These are phyloP conservation scores for Sistotremastrum niveocremeum DNA, from an alignment of 768 basidiomycete genomes.

Conservation along the genomic window DNA sequence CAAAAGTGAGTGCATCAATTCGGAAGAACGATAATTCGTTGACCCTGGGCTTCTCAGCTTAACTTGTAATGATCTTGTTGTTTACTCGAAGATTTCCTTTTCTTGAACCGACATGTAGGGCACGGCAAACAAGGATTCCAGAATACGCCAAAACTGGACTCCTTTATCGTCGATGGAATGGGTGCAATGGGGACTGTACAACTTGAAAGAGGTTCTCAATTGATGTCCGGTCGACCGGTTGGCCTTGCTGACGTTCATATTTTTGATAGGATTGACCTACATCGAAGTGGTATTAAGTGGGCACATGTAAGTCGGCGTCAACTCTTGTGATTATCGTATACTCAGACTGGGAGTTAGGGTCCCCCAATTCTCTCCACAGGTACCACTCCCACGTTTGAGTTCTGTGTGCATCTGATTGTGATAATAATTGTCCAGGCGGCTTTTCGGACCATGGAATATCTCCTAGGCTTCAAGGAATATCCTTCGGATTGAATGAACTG, in stretches of 20 bases:
- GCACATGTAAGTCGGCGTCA: slow-evolving; percentile 42
- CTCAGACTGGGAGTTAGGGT: slow-evolving; percentile 25
- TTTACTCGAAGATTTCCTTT: too few species aligned
- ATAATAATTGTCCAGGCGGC: slow-evolving; percentile 31
- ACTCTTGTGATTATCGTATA: too few species aligned
- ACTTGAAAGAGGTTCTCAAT: slow-evolving; percentile 36
- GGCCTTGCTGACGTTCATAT: too few species aligned
- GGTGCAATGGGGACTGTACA: slow-evolving; percentile 55
- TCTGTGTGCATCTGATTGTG: too few species aligned
- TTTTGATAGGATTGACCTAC: slow-evolving; percentile 31
- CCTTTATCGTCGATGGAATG: slow-evolving; percentile 57
- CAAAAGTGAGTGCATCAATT: too few species aligned
- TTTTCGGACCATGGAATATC: slow-evolving; percentile 53
- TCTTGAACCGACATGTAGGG: slow-evolving; percentile 25
- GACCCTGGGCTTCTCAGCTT: too few species aligned
- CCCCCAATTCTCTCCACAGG: slow-evolving; percentile 51
- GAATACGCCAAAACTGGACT: slow-evolving; percentile 47
- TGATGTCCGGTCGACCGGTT: too few species aligned
- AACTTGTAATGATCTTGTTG: too few species aligned
- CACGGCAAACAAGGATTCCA: slow-evolving; percentile 61
- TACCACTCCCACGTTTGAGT: slow-evolving; percentile 15
- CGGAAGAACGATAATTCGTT: too few species aligned
- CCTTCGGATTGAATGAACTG: too few species aligned
- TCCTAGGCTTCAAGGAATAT: slow-evolving; percentile 44
- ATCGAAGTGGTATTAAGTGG: slow-evolving; percentile 55